A percentile compares a stretch with the other conserved stretches of the same genome.
Evolutionary conservation across 2,329 filamentous ascomycete species (phyloP).

Genomic region (Stagonosporopsis cucurbitacearum): DNA sequence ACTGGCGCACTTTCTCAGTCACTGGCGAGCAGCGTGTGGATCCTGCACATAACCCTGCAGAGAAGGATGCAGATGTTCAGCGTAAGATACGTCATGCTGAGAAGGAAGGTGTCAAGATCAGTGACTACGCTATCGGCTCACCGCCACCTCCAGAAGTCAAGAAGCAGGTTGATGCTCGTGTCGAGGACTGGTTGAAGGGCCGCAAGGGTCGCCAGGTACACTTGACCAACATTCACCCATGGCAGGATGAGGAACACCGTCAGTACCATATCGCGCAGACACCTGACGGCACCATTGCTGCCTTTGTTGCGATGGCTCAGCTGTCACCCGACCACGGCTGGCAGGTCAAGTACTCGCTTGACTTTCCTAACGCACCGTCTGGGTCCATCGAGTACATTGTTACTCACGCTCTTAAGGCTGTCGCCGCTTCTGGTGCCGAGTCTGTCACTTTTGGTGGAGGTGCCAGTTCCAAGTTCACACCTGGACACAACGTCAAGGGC

Average conservation of each 20-base stretch:
- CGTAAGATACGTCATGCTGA: constrained; percentile 83
- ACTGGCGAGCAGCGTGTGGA: constrained; percentile 89
- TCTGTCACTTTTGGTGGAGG: constrained; percentile 87
- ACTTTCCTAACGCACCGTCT: constrained; percentile 86
- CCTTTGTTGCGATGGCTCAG: constrained; percentile 82
- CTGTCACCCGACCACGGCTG: constrained; percentile 82
- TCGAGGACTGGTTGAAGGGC: constrained; percentile 78
- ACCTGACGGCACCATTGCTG: constrained; percentile 72
- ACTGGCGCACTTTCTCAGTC: constrained; percentile 88
- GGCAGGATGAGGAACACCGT: constrained; percentile 82
- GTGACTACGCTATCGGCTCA: constrained; percentile 71
- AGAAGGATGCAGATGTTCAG: constrained; percentile 69
- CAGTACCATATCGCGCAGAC: constrained; percentile 85
- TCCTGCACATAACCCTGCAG: constrained; percentile 69
- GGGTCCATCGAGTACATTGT: constrained; percentile 87
- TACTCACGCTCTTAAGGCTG: constrained; percentile 70
- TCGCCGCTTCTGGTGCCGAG: constrained; percentile 64
- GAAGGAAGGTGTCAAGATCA: constrained; percentile 81
- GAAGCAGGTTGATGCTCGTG: constrained; percentile 71
- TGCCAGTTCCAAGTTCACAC: constrained; percentile 73
- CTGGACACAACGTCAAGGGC: constrained; percentile 82
- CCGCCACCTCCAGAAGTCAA: constrained; percentile 70
- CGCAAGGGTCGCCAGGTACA: constrained; percentile 89
- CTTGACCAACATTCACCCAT: constrained; percentile 86
- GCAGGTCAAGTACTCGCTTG: constrained; percentile 95